phyloP scores from a whole-genome alignment of 345 rosid species.

The Stellera chamaejasme region DNA sequence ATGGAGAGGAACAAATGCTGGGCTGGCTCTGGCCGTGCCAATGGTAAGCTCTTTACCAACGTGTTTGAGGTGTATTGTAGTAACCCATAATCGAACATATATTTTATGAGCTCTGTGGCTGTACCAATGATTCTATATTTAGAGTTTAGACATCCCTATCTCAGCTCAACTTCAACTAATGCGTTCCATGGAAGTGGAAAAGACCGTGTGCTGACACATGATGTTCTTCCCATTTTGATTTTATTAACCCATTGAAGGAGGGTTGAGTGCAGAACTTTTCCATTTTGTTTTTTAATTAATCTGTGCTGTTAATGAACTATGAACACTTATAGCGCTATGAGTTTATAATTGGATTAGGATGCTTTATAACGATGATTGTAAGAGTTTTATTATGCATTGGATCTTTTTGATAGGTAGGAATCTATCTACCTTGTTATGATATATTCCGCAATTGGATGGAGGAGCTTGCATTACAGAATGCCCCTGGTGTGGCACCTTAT shows the following conservation, averaged over 20 bases:
- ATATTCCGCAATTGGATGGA: conserved; percentile 73
- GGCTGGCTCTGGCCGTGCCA: conserved; percentile 87
- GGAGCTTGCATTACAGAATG: conserved; percentile 35
- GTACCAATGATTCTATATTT: conserved; percentile 3
- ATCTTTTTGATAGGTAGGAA: conserved; percentile 64
- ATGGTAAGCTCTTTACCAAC: conserved; percentile 35
- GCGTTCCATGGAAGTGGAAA: no score
- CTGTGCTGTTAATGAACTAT: no score
- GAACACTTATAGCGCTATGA: neutral
- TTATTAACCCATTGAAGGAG: no score
- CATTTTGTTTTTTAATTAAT: no score
- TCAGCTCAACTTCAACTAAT: no score
- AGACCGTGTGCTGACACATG: neutral
- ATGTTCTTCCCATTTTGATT: no score
- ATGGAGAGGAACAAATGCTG: conserved; percentile 99
- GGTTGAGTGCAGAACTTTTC: no score
- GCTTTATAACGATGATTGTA: neutral
- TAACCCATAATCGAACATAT: neutral
- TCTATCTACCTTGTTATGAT: conserved; percentile 90
- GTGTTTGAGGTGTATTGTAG: neutral
- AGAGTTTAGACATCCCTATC: neutral
- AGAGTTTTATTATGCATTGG: neutral
- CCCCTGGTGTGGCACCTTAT: conserved; percentile 44
- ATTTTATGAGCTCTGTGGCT: neutral
- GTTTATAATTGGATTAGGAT: neutral